phyloP scores from a whole-genome alignment of 2,329 filamentous ascomycete species.

The Ophiognomonia clavigignenti-juglandacearum region DNA sequence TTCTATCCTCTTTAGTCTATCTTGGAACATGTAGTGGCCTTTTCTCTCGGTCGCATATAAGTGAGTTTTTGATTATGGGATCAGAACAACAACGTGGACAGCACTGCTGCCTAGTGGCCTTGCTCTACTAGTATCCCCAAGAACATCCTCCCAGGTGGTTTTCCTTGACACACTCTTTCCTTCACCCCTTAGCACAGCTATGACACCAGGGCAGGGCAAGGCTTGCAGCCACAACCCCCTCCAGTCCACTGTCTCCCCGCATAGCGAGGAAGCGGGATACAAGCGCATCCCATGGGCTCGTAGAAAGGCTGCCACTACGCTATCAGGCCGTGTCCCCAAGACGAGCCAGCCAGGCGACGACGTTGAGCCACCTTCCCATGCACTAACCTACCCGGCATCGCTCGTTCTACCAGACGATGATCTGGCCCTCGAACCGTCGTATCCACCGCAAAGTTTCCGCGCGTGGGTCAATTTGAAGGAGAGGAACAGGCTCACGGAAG shows the following conservation, averaged over 20 bases:
- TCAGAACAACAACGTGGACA: too few relatives aligned
- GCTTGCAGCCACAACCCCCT: conserved; percentile 13
- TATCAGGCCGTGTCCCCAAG: conserved; percentile 22
- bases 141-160: background rate
- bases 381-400: conserved; percentile 56
- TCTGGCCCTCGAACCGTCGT: conserved; percentile 47
- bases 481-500: conserved; percentile 43
- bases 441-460: conserved; percentile 45
- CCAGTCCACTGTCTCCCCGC: conserved; percentile 25
- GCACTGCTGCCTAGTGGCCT: too few relatives aligned
- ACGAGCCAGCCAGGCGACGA: conserved; percentile 8
- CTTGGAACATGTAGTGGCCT: too few relatives aligned
- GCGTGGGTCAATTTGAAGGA: conserved; percentile 41
- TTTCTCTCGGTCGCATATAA: too few relatives aligned
- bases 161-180: background rate
- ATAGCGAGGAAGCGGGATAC: conserved; percentile 26
- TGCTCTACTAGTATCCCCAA: too few relatives aligned
- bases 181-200: background rate
- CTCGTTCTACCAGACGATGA: conserved; percentile 57
- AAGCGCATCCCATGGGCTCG: conserved; percentile 23
- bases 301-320: conserved; percentile 22
- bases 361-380: conserved; percentile 19
- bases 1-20: too few relatives aligned
- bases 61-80: too few relatives aligned
- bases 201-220: conserved; percentile 1